These are phyloP conservation scores for Monosporascus sp. DNA, from an alignment of 2,329 filamentous ascomycete species.

Conservation along the genomic window DNA sequence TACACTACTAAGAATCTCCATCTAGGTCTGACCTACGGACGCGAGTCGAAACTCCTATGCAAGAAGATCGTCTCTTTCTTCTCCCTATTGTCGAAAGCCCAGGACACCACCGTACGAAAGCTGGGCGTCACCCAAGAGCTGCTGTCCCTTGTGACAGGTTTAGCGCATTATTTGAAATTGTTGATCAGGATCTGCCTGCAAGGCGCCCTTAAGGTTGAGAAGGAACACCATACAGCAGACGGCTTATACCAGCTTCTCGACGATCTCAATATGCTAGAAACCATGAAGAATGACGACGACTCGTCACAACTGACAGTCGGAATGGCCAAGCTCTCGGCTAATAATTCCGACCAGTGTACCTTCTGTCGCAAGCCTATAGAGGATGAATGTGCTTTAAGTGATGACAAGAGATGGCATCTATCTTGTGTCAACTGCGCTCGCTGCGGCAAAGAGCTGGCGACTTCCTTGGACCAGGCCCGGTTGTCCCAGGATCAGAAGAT, in stretches of 20 bases:
- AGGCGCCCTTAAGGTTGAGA: slow-evolving; percentile 84
- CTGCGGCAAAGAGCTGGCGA: slow-evolving; percentile 60
- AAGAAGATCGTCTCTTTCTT: slow-evolving; percentile 99
- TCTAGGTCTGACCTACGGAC: slow-evolving; percentile 77
- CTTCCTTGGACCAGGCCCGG: slow-evolving; percentile 62
- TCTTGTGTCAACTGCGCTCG: slow-evolving; percentile 73
- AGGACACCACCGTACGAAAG: slow-evolving; percentile 83
- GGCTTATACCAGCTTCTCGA: slow-evolving; percentile 79
- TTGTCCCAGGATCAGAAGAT: slow-evolving; percentile 66
- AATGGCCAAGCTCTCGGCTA: slow-evolving; percentile 62
- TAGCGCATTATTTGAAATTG: slow-evolving; percentile 96
- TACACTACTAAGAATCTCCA: slow-evolving; percentile 14
- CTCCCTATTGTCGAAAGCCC: slow-evolving; percentile 86
- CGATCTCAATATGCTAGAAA: slow-evolving; percentile 78
- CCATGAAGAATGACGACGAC: slow-evolving; percentile 65
- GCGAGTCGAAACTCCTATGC: slow-evolving; percentile 97
- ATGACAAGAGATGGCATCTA: slow-evolving; percentile 77
- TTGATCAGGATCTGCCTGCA: slow-evolving; percentile 96
- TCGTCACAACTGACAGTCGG: slow-evolving; percentile 61
- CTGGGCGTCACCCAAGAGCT: slow-evolving; percentile 95
- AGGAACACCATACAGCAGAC: slow-evolving; percentile 68
- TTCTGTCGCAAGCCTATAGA: slow-evolving; percentile 84
- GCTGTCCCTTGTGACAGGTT: slow-evolving; percentile 91
- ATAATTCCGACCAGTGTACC: slow-evolving; percentile 79
- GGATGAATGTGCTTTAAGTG: slow-evolving; percentile 78